A percentile compares a stretch with the other conserved stretches of the same genome.
phyloP scores from a whole-genome alignment of 2,329 filamentous ascomycete genomes.

The Drechslera avenae region DNA sequence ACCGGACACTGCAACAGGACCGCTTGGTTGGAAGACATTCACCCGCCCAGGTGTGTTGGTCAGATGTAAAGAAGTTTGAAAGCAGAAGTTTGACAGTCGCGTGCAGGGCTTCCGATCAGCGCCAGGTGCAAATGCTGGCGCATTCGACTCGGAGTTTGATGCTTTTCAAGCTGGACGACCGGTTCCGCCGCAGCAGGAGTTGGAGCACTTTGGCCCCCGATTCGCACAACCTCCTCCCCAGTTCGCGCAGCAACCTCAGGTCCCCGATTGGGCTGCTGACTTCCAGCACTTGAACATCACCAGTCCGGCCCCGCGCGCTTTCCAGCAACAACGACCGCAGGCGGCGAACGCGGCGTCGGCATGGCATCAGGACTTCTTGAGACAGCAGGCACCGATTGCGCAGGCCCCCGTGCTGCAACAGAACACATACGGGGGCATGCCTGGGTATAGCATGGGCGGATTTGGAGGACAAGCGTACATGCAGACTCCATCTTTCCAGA shows the following conservation, averaged over 20 bases:
- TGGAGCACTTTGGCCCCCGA: slow-evolving; percentile 43
- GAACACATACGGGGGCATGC: slow-evolving; percentile 33
- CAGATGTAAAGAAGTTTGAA: neutral
- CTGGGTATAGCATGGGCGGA: slow-evolving; percentile 35
- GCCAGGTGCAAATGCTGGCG: slow-evolving; percentile 58
- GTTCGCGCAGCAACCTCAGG: slow-evolving; percentile 40
- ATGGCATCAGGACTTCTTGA: slow-evolving; percentile 68
- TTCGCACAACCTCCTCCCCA: slow-evolving; percentile 48
- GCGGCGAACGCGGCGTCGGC: slow-evolving; percentile 42
- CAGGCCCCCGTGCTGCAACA: slow-evolving; percentile 39
- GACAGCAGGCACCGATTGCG: slow-evolving; percentile 43
- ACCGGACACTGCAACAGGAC: slow-evolving; percentile 75
- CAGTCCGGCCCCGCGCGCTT: slow-evolving; percentile 50
- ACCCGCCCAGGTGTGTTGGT: slow-evolving; percentile 58
- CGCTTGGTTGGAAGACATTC: slow-evolving; percentile 62
- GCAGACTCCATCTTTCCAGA: slow-evolving; percentile 14
- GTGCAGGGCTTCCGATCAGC: slow-evolving; percentile 66
- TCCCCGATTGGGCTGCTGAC: slow-evolving; percentile 56
- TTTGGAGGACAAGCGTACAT: slow-evolving; percentile 36
- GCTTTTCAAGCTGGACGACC: slow-evolving; percentile 65
- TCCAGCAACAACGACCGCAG: slow-evolving; percentile 53
- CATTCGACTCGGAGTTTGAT: slow-evolving; percentile 70
- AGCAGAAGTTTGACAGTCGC: slow-evolving; percentile 15
- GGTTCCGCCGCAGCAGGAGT: slow-evolving; percentile 44
- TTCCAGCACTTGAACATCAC: slow-evolving; percentile 56